Base-by-base conservation (phyloP, 768 basidiomycete genomes). In the Russula virescens region DNA sequence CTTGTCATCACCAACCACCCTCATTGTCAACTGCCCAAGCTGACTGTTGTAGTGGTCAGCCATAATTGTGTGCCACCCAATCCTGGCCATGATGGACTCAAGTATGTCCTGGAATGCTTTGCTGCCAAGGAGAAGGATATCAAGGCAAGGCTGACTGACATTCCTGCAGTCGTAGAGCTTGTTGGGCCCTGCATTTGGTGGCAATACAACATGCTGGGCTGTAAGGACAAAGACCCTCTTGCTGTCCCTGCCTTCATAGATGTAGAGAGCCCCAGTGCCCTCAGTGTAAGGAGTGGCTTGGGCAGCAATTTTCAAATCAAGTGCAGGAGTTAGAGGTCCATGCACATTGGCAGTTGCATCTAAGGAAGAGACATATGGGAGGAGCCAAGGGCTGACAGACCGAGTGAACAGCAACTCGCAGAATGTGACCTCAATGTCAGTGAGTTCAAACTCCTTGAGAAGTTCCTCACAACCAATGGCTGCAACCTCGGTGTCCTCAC, bases 221-320 rank as follows among this genome's bases (percentile, higher is more conserved):
- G 76, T 77, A 50, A 77, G 68, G 58, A 74, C 19, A 57, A 69
- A 40, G 62, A 73, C 66, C 52, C 68, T 66, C 18, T 72, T 56
- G 64, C 69, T 62, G 26, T 66, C 55, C 66, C 72, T 68, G 10
- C 23, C 23, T 47, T 47, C 46, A 23, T 10, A 25, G 68, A 74
- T 55, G 69, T 71, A 79, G 53, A 78, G 68, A 51, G 58, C 68
- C 35, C 71, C 75, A 1, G 78, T 78, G 59, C 78, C 76, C 64
- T 77, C 78, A 43, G 47, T 69, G 56, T 73, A 35, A 45, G 78
- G 73, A 2, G 35, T 49, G 62, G 67, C 71, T 19, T 54, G 62
- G 35, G 73, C 63, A 31, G 78, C 75, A 53, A 79, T 76, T 23
- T 62, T 43, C 49, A 77, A 70, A 55, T 76, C 72, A 23, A 79